These are phyloP conservation scores for Xylaria sp. DNA, from an alignment of 2,329 filamentous ascomycete genomes.

Conservation along the genomic window DNA sequence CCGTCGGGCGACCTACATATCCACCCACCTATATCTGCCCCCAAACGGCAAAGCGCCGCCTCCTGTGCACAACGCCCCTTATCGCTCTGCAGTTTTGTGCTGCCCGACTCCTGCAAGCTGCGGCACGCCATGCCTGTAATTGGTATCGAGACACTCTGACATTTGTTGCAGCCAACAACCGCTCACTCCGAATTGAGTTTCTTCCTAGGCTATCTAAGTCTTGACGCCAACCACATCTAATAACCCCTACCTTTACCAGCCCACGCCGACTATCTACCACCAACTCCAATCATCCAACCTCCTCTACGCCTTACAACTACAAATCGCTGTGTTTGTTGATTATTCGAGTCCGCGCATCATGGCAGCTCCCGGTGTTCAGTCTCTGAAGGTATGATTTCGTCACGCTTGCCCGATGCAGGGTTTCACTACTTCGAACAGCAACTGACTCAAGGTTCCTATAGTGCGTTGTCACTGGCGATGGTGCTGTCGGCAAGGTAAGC, in stretches of 20 bases:
- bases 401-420: slow-evolving; percentile 25
- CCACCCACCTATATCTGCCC: slow-evolving; percentile 29
- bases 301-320: slow-evolving; percentile 24
- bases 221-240: slow-evolving; percentile 37
- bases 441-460: slow-evolving; percentile 56
- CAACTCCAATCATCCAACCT: slow-evolving; percentile 30
- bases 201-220: slow-evolving; percentile 21
- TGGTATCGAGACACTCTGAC: slow-evolving; percentile 55
- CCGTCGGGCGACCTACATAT: slow-evolving; percentile 40
- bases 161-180: slow-evolving; percentile 50
- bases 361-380: slow-evolving; percentile 87
- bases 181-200: slow-evolving; percentile 42
- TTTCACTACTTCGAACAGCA: slow-evolving; percentile 47
- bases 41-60: slow-evolving; percentile 29
- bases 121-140: slow-evolving; percentile 52
- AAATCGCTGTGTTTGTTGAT: slow-evolving; percentile 35
- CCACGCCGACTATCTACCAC: slow-evolving; percentile 27
- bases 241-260: slow-evolving; percentile 29
- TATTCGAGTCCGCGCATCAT: slow-evolving; percentile 64
- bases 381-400: slow-evolving; percentile 79
- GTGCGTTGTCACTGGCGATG: slow-evolving; percentile 99
- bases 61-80: slow-evolving; percentile 34
- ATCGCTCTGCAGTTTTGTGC: slow-evolving; percentile 29
- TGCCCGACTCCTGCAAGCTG: slow-evolving; percentile 46
- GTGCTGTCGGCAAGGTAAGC: slow-evolving; percentile 97